Evolutionary conservation across 345 rosid species (phyloP), one percentile per base, ranked within the genome.

Genomic region (Aethionema arabicum): DNA sequence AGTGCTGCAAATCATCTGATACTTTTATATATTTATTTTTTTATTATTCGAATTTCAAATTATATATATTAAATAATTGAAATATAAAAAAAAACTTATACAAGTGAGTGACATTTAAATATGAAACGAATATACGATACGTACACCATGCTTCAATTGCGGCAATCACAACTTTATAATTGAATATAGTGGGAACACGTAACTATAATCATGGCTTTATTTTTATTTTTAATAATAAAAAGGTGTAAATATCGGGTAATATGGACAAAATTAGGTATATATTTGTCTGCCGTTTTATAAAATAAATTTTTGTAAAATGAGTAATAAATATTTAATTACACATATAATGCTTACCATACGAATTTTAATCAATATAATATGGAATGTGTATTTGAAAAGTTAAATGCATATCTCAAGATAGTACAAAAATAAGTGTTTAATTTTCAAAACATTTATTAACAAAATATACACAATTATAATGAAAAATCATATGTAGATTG

Each of bases 81-180:
- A 40, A 16, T 6, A 32, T n/a, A 15, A 36, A 52, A 30, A 32
- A 51, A 59, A 53, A 53, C 12, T 1, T 55, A 69, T 48, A 47
- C 40, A 56, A 56, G 27, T 62, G 64, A 62, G 52, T 55, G 52
- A 55, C 58, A 48, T 50, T 70, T 56, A 47, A 56, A 63, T 56
- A 63, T 70, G 65, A 21, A 21, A 21, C 27, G 27, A 21, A 5
- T 35, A 56, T 63, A 63, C 41, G 59, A 43, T 70, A 63, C 74
- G 68, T 56, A 56, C 60, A 57, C 61, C 65, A 70, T 70, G 70
- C 70, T 57, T 50, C 70, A 64, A 71, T 71, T 52, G 61, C 75
- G 75, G 75, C 55, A 71, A 64, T 71, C 70, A 71, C 61, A 50
- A 35, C 61, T 58, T 57, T 52, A 56, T 42, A 49, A 42, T 56